Conservation (phyloP, 1,284 basidiomycete genomes). For the Moesziomyces parantarcticus region DNA sequence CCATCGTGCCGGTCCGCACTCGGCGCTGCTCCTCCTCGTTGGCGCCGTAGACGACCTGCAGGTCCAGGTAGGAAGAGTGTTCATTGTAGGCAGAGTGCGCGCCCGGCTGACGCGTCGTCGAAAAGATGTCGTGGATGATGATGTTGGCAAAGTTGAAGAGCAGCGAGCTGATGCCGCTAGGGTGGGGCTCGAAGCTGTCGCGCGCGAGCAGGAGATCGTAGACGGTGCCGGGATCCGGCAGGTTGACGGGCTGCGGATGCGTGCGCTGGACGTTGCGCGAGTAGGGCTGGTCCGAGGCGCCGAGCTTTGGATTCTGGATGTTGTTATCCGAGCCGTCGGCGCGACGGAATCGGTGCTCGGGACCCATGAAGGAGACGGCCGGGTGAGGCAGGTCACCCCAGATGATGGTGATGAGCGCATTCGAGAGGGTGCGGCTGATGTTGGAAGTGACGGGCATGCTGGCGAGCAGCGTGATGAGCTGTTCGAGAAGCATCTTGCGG, state of each 20-base stretch:
- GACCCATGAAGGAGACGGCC: constrained; percentile 75
- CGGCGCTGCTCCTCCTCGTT: constrained; percentile 25
- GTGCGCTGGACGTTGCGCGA: constrained; percentile 38
- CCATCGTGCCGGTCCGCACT: constrained; percentile 29
- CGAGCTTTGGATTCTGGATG: constrained; percentile 76
- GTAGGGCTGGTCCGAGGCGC: constrained; percentile 65
- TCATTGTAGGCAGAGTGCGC: constrained; percentile 72
- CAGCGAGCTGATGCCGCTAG: constrained; percentile 54
- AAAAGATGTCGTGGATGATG: constrained; percentile 63
- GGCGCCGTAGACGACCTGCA: constrained; percentile 76
- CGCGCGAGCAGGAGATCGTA: constrained; percentile 42
- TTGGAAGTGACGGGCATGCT: constrained; percentile 46
- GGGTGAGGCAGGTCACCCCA: constrained; percentile 77
- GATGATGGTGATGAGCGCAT: constrained; percentile 47
- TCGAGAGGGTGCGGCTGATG: constrained; percentile 31
- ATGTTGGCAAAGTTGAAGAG: constrained; percentile 60
- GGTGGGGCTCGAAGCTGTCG: constrained; percentile 48
- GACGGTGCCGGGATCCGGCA: constrained; percentile 46
- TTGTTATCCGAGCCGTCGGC: constrained; percentile 74
- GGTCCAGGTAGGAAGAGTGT: constrained; percentile 80
- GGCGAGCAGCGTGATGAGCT: constrained; percentile 50
- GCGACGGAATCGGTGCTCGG: constrained; percentile 53
- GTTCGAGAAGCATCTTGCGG: constrained; percentile 57
- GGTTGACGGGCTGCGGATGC: constrained; percentile 37
- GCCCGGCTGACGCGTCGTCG: constrained; percentile 36